phyloP scores from a whole-genome alignment of 2,329 filamentous ascomycete genomes.

The Colletotrichum sp. region DNA sequence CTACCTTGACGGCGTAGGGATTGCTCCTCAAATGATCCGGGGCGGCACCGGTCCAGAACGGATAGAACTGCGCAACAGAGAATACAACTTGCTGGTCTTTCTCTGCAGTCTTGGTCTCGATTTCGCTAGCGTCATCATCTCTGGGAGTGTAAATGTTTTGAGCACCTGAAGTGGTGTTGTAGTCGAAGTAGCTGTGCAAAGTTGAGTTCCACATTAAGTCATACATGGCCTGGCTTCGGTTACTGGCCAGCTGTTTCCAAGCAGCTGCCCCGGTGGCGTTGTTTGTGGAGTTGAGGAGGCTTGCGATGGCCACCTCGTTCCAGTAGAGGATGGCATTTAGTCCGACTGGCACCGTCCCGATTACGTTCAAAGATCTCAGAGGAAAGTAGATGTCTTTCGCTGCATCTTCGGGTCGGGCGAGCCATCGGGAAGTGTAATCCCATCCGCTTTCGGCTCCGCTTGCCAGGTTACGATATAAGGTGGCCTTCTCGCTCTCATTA shows the following conservation, averaged over 20 bases:
- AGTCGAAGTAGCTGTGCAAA: constrained; percentile 71
- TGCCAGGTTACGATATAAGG: constrained; percentile 66
- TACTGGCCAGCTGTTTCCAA: constrained; percentile 55
- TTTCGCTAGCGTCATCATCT: constrained; percentile 48
- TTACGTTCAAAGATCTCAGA: constrained; percentile 65
- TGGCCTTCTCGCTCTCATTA: constrained; percentile 54
- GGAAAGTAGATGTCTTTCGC: constrained; percentile 67
- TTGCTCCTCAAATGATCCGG: constrained; percentile 61
- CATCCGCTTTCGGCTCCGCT: constrained; percentile 70
- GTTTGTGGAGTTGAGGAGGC: constrained; percentile 56
- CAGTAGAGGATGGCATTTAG: constrained; percentile 72
- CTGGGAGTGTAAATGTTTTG: constrained; percentile 60
- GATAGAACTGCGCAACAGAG: constrained; percentile 65
- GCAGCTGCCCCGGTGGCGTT: constrained; percentile 52
- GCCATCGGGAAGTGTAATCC: constrained; percentile 67
- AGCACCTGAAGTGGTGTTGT: constrained; percentile 63
- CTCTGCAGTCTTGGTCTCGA: constrained; percentile 52
- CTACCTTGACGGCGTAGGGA: constrained; percentile 59
- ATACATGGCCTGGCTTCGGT: constrained; percentile 66
- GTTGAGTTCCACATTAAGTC: constrained; percentile 69
- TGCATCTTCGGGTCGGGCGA: constrained; percentile 62
- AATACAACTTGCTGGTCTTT: constrained; percentile 62
- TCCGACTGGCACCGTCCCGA: constrained; percentile 65
- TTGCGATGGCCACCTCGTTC: constrained; percentile 65
- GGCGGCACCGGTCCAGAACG: constrained; percentile 73